These are phyloP conservation scores for Extremus antarcticus DNA, from an alignment of 495 filamentous ascomycete species.

Conservation along the genomic window DNA sequence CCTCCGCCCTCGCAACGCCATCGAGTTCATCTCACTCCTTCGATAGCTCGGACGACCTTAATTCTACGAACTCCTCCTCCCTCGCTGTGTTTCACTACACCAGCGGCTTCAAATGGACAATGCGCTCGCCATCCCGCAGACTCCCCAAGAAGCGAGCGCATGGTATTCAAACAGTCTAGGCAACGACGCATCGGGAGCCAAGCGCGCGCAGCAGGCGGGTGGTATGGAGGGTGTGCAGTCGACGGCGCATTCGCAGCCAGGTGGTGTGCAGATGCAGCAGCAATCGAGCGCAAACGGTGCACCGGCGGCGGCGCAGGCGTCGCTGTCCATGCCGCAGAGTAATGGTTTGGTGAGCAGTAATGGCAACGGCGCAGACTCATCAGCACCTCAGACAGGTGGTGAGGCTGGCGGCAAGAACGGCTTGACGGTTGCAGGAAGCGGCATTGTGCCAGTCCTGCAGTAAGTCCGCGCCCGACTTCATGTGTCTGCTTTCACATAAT, in stretches of 20 bases:
- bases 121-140: not conserved
- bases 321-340: slow-evolving; percentile 53
- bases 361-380: slow-evolving; percentile 40
- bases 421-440: slow-evolving; percentile 32
- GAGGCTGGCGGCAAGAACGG: slow-evolving; percentile 47
- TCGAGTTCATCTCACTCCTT: not conserved
- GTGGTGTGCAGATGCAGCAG: not conserved
- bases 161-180: not conserved
- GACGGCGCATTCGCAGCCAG: not conserved
- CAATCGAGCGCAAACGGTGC: not conserved
- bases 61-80: not conserved
- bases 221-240: not conserved
- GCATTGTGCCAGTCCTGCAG: slow-evolving; percentile 96
- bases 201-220: not conserved
- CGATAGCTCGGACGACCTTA: not conserved
- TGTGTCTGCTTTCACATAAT: slow-evolving; percentile 25
- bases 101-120: not conserved
- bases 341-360: no score
- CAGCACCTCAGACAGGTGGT: slow-evolving; percentile 83
- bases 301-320: slow-evolving; percentile 36
- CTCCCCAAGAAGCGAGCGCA: not conserved
- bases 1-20: not conserved
- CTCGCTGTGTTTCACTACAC: not conserved
- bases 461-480: slow-evolving; percentile 51
- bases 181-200: not conserved